phyloP scores from a whole-genome alignment of 164 flowering plant genomes.

The Akebia trifoliata region DNA sequence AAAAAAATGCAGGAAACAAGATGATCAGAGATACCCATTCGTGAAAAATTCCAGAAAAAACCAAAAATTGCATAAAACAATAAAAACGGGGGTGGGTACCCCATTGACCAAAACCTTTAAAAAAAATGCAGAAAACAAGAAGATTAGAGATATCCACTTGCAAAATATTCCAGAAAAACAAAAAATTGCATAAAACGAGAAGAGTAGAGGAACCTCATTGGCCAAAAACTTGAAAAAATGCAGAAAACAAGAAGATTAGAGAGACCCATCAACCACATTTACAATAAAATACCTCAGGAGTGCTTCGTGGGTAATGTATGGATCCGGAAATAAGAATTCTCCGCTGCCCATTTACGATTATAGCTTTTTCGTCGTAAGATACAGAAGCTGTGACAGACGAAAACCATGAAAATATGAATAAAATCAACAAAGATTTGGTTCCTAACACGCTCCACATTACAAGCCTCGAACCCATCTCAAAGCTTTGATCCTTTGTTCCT shows the following conservation, averaged over 20 bases:
- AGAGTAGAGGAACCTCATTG: slow-evolving; percentile 9
- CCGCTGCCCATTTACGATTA: slow-evolving; percentile 61
- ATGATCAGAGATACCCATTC: too few species aligned
- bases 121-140: too few species aligned
- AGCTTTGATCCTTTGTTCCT: slow-evolving; percentile 10
- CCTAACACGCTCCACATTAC: slow-evolving; percentile 13
- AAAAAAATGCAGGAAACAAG: too few species aligned
- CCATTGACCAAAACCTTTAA: too few species aligned
- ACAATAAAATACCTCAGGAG: slow-evolving; percentile 70
- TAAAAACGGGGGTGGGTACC: too few species aligned
- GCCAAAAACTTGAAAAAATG: background rate
- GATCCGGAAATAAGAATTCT: slow-evolving; percentile 83
- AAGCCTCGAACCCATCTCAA: slow-evolving; percentile 2
- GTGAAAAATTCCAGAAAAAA: too few species aligned
- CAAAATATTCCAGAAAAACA: background rate
- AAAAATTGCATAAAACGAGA: background rate
- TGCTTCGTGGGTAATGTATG: slow-evolving; percentile 91
- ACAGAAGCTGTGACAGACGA: slow-evolving; percentile 48
- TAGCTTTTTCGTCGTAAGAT: slow-evolving; percentile 60
- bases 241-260: slow-evolving; percentile 14
- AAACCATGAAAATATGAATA: slow-evolving; percentile 24
- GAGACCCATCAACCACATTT: slow-evolving; percentile 21
- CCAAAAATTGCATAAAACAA: too few species aligned
- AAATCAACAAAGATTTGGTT: slow-evolving; percentile 12
- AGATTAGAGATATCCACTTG: slow-evolving; percentile 3